Base-by-base conservation (phyloP, 495 filamentous ascomycete genomes). In the Aspergillus nidulans region DNA sequence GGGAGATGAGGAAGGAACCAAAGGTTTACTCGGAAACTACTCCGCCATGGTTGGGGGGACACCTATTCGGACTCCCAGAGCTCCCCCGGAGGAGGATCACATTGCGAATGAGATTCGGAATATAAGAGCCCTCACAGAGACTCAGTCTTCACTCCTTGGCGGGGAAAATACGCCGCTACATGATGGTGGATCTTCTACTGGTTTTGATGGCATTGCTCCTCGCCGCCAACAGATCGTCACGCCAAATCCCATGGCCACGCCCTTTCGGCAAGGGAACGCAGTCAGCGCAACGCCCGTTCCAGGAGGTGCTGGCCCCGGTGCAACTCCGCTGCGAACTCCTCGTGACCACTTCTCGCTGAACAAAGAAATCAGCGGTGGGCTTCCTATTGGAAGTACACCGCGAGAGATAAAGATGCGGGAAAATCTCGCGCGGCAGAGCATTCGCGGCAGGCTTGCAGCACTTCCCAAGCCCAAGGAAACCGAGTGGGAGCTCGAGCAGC, bases 21-120 rank as follows among this genome's bases (percentile, higher is more conserved):
- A 86, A 60, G 92, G 91, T 6, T 76, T 97, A 7, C 77, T 97
- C 25, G 90, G 88, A 48, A 90, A 90, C 55, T 97, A 97, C 66
- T 82, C 84, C 39, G 79, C 79, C 16, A 84, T 97, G 50, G 86
- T 92, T 58, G 85, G 85, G 53, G 84, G 81, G 49, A 90, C 89
- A 19, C 95, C 95, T 1, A 96, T 97, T 59, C 81, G 94, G 53
- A 98, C 94, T 32, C 94, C 94, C 1, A 81, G 85, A 63, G 92
- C 91, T 16, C 87, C 94, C 0, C 87, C 92, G 7, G 88, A 95
- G 65, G 91, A 97, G 64, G 95, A 98, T 67, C 85, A 88, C 58
- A 90, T 98, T 48, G 90, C 92, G 48, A 98, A 97, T 64, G 94
- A 98, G 69, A 95, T 97, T 54, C 86, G 84, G 56, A 97, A 98